phyloP scores from a whole-genome alignment of 495 filamentous ascomycete species.

The Penicillium atrosanguineum region DNA sequence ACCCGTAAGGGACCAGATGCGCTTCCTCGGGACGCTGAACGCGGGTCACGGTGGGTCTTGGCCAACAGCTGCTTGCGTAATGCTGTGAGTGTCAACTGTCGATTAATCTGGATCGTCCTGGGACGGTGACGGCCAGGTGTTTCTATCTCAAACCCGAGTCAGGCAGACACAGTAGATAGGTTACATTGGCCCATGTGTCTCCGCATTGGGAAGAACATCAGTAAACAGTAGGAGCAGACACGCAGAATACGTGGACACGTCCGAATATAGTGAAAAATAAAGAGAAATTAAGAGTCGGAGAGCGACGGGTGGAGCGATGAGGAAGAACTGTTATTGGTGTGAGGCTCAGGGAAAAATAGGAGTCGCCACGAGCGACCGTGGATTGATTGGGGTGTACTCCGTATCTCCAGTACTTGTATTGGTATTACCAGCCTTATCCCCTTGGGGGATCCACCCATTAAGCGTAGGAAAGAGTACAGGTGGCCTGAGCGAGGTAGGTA shows the following conservation, averaged over 20 bases:
- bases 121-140: slow-evolving; percentile 6
- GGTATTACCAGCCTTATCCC: background rate
- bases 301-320: slow-evolving; percentile 7
- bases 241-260: background rate
- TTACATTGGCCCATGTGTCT: slow-evolving; percentile 12
- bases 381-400: background rate
- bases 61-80: slow-evolving; percentile 45
- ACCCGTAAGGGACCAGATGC: slow-evolving; percentile 42
- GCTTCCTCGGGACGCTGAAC: slow-evolving; percentile 35
- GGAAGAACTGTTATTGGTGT: slow-evolving; percentile 4
- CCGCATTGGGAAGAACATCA: background rate
- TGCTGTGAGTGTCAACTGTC: slow-evolving; percentile 25
- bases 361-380: slow-evolving; percentile 20
- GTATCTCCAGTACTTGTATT: background rate
- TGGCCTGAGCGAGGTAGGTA: slow-evolving; percentile 14
- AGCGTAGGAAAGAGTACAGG: slow-evolving; percentile 10
- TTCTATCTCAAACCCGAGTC: slow-evolving; percentile 23
- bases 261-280: slow-evolving; percentile 1
- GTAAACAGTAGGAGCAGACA: background rate
- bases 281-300: background rate
- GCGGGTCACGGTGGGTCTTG: slow-evolving; percentile 36
- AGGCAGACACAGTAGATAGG: background rate
- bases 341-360: slow-evolving; percentile 5
- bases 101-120: slow-evolving; percentile 41
- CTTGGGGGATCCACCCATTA: background rate